Conservation (phyloP, 257 asterid genomes). For the Parsonsia alboflavescens region DNA sequence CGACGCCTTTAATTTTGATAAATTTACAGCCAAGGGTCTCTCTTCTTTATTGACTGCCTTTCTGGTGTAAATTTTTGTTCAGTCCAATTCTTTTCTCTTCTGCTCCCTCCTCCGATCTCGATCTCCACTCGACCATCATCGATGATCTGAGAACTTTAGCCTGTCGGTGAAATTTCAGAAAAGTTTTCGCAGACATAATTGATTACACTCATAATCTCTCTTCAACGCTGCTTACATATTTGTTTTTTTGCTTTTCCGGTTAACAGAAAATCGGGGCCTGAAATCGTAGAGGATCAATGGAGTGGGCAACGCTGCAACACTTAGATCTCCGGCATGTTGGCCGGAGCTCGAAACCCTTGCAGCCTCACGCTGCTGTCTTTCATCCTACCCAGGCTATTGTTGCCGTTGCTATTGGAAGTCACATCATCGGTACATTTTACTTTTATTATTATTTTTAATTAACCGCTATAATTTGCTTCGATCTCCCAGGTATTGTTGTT, state of each 20-base stretch:
- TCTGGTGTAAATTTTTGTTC: neutral
- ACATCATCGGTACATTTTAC: conserved; percentile 54
- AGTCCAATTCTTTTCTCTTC: neutral
- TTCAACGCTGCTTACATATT: neutral
- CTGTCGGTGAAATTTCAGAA: neutral
- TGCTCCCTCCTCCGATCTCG: conserved; percentile 1
- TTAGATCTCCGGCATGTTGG: conserved; percentile 95
- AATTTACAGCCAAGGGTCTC: neutral
- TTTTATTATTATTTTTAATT: neutral
- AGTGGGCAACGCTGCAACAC: conserved; percentile 97
- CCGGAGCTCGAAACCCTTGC: conserved; percentile 88
- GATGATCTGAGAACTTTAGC: neutral
- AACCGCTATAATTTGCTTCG: conserved; percentile 6
- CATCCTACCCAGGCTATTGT: conserved; percentile 85
- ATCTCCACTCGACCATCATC: neutral
- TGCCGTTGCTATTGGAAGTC: conserved; percentile 72
- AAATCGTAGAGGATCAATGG: conserved; percentile 39
- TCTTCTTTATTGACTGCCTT: neutral
- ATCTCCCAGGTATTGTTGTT: neutral
- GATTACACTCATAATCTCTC: neutral
- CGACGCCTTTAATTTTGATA: neutral
- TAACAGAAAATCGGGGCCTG: neutral
- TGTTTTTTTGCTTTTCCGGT: neutral
- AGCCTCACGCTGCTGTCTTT: conserved; percentile 96
- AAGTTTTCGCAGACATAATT: neutral